These are phyloP conservation scores for Ustilago lituana DNA, from an alignment of 1,284 basidiomycete genomes.

Conservation along the genomic window DNA sequence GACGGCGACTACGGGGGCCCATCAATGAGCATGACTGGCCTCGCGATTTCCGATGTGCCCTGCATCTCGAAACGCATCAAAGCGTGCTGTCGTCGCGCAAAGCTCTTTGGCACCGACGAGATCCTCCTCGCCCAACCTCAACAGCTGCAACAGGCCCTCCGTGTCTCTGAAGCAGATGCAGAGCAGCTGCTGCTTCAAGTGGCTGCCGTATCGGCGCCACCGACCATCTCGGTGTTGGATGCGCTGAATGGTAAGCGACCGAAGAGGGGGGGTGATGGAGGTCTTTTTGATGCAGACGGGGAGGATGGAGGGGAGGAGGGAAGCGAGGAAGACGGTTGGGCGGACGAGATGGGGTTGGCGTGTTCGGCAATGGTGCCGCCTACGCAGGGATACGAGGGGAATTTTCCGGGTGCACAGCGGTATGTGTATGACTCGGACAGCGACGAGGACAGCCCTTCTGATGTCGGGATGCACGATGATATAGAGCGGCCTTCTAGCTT, in stretches of 20 bases:
- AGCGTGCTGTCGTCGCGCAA: slow-evolving; percentile 43
- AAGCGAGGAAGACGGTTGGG: no score
- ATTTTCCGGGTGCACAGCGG: slow-evolving; percentile 28
- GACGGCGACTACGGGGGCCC: no score
- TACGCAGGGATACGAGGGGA: slow-evolving; percentile 43
- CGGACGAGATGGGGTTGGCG: not conserved
- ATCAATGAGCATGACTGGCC: slow-evolving; percentile 32
- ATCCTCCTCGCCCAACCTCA: slow-evolving; percentile 28
- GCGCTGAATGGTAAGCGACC: slow-evolving; percentile 20
- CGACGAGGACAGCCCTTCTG: slow-evolving; percentile 15
- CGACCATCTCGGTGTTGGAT: slow-evolving; percentile 29
- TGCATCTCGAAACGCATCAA: slow-evolving; percentile 46
- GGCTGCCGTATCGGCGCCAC: slow-evolving; percentile 24
- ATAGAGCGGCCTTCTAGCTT: slow-evolving; percentile 18
- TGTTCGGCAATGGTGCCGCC: slow-evolving; percentile 24
- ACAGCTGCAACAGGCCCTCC: slow-evolving; percentile 28
- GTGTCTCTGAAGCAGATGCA: slow-evolving; percentile 14
- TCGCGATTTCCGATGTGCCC: slow-evolving; percentile 35
- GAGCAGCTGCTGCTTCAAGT: slow-evolving; percentile 28
- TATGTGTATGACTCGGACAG: slow-evolving; percentile 33
- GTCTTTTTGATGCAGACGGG: no score
- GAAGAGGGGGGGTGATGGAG: not conserved
- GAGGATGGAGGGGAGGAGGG: no score
- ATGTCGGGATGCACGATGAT: slow-evolving; percentile 16
- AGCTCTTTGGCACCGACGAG: slow-evolving; percentile 39